phyloP scores from a whole-genome alignment of 805 yeast species.

The Wickerhamiella brachini region DNA sequence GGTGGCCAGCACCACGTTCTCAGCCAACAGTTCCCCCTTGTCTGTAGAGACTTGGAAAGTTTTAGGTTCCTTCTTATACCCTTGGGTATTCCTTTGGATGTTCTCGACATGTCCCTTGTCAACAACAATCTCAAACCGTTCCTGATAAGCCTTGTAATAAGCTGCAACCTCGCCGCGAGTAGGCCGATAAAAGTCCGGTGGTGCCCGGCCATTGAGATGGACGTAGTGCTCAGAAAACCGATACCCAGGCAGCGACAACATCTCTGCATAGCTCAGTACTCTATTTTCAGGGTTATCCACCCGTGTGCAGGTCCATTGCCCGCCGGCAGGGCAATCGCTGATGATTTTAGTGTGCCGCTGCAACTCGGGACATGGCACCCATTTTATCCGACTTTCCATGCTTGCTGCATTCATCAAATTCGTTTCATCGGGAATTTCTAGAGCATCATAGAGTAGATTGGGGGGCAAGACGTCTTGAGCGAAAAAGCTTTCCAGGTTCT shows the following conservation, averaged over 20 bases:
- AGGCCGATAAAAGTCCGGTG: conserved; percentile 19
- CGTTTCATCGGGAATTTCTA: conserved; percentile 19
- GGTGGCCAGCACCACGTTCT: conserved; percentile 6
- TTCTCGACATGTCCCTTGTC: neutral
- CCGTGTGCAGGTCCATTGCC: conserved; percentile 22
- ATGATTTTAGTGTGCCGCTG: conserved; percentile 15
- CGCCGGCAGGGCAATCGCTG: conserved; percentile 20
- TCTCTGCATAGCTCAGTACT: conserved; percentile 22
- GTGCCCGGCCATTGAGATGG: conserved; percentile 4
- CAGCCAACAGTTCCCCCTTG: conserved; percentile 3
- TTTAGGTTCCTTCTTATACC: no score
- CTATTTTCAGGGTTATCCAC: conserved; percentile 11
- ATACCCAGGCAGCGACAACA: conserved; percentile 24
- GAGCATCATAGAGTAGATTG: conserved; percentile 19
- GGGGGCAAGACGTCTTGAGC: conserved; percentile 15
- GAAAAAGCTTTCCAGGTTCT: conserved; percentile 10
- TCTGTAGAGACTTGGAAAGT: conserved; percentile 4
- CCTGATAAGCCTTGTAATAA: conserved; percentile 19
- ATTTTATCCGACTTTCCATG: conserved; percentile 18
- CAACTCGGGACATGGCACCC: conserved; percentile 12
- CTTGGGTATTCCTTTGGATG: neutral
- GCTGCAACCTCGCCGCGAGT: conserved; percentile 18
- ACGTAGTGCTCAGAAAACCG: conserved; percentile 17
- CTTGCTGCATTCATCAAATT: conserved; percentile 9
- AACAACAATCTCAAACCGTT: conserved; percentile 16